A percentile compares a stretch with the other conserved stretches of the same genome.
Evolutionary conservation across 495 filamentous ascomycete species (phyloP).

Genomic region (Penicillium taxi): DNA sequence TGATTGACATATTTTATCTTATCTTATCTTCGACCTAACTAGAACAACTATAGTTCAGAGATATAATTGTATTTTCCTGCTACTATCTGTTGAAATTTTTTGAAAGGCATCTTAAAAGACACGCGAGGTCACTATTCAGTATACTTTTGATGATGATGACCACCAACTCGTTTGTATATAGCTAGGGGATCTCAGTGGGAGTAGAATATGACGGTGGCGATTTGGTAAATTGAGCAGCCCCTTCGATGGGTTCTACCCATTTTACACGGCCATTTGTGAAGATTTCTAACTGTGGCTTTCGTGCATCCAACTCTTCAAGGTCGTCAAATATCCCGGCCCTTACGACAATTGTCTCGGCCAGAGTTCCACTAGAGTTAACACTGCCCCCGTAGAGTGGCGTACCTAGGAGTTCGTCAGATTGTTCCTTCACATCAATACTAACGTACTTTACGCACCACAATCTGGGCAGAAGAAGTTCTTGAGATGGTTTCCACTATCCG

Average conservation of each 20-base stretch:
- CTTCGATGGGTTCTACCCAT: slow-evolving; percentile 24
- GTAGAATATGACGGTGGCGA: neutral
- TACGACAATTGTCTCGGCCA: slow-evolving; percentile 16
- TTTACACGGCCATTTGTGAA: slow-evolving; percentile 17
- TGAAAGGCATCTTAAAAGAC: too few species aligned
- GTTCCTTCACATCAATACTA: neutral
- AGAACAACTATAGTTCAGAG: too few species aligned
- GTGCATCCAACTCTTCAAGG: slow-evolving; percentile 11
- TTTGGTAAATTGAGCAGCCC: slow-evolving; percentile 26
- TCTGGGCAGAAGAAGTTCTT: slow-evolving; percentile 33
- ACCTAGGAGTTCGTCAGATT: slow-evolving; percentile 14
- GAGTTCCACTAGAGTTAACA: slow-evolving; percentile 11
- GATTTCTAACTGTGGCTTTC: slow-evolving; percentile 23
- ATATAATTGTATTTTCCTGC: too few species aligned
- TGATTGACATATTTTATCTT: too few species aligned
- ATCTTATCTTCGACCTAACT: too few species aligned
- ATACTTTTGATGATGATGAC: too few species aligned
- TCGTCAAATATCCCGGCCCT: slow-evolving; percentile 34
- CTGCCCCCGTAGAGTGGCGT: slow-evolving; percentile 27
- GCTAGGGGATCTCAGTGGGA: too few species aligned
- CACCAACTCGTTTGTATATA: too few species aligned
- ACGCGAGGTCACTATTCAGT: too few species aligned
- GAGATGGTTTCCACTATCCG: slow-evolving; percentile 30
- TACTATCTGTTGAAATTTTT: too few species aligned
- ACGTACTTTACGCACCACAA: slow-evolving; percentile 28